Evolutionary conservation across 228 moss, liverwort and hornwort species (phyloP).

Genomic region (Sphagnum fallax): DNA sequence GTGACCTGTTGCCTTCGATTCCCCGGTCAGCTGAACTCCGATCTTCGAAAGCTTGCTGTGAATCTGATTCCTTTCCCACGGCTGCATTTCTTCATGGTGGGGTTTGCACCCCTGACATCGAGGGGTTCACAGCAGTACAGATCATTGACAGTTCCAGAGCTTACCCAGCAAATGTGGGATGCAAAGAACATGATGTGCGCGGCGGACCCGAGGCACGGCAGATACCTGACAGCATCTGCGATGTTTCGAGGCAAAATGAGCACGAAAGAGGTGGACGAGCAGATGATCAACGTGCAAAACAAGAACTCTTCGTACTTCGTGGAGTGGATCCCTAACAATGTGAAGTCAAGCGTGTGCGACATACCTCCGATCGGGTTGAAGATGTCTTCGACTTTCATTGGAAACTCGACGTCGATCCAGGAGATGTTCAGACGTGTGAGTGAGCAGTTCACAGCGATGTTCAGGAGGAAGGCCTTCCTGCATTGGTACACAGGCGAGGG

Average conservation of each 20-base stretch:
- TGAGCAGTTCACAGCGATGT: constrained; percentile 12
- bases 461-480: constrained; percentile 10
- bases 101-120: constrained; percentile 8
- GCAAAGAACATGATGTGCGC: constrained; percentile 63
- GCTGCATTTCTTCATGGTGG: constrained; percentile 11
- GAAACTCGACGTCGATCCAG: constrained; percentile 26
- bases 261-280: constrained; percentile 42
- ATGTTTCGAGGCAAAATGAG: constrained; percentile 14
- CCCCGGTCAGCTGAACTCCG: constrained; percentile 38
- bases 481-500: constrained; percentile 14
- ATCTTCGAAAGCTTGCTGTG: constrained; percentile 30
- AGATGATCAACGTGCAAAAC: constrained; percentile 31
- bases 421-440: constrained; percentile 12
- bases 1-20: constrained; percentile 17
- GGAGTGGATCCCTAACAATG: constrained; percentile 33
- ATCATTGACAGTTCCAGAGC: constrained; percentile 26
- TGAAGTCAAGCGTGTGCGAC: constrained; percentile 45
- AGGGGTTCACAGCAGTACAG: constrained; percentile 12
- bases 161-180: constrained; percentile 55
- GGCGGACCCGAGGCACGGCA: constrained; percentile 27
- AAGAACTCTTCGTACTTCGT: constrained; percentile 29
- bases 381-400: constrained; percentile 47
- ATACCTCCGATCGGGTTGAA: constrained; percentile 39
- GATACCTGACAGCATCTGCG: constrained; percentile 7
- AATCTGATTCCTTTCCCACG: constrained; percentile 14